A percentile compares a stretch with the other conserved stretches of the same genome.
These are phyloP conservation scores for Erysimum cheiranthoides DNA, from an alignment of 345 rosid genomes.

Conservation along the genomic window DNA sequence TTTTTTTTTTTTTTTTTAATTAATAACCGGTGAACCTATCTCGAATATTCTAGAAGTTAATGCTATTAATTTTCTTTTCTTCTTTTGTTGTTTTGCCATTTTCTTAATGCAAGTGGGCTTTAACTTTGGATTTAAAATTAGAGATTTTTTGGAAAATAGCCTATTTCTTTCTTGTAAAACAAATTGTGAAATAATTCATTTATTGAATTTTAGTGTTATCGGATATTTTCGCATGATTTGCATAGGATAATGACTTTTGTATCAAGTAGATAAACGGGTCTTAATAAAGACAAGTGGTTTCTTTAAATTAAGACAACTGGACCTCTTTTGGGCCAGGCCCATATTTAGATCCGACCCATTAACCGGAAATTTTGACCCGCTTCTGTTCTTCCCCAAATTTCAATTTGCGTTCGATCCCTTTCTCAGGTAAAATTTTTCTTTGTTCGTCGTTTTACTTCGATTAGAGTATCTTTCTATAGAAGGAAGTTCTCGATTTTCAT, in stretches of 20 bases:
- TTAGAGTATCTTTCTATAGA: too few relatives aligned
- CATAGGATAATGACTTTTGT: neutral
- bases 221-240: neutral
- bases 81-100: neutral
- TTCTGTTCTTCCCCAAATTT: too few relatives aligned
- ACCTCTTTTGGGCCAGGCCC: neutral
- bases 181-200: neutral
- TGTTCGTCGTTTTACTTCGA: too few relatives aligned
- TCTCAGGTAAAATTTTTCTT: too few relatives aligned
- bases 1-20: neutral
- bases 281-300: neutral
- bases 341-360: neutral
- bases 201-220: too few relatives aligned
- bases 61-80: neutral
- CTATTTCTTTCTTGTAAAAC: too few relatives aligned
- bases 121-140: too few relatives aligned
- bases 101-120: neutral
- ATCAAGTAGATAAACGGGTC: neutral
- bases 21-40: conserved; percentile 27
- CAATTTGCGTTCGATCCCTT: too few relatives aligned
- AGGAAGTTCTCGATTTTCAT: too few relatives aligned
- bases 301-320: neutral
- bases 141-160: too few relatives aligned
- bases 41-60: too few relatives aligned
- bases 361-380: too few relatives aligned